Evolutionary conservation across 108 stramenopile species (phyloP).

Genomic region (Fistulifera solaris): DNA sequence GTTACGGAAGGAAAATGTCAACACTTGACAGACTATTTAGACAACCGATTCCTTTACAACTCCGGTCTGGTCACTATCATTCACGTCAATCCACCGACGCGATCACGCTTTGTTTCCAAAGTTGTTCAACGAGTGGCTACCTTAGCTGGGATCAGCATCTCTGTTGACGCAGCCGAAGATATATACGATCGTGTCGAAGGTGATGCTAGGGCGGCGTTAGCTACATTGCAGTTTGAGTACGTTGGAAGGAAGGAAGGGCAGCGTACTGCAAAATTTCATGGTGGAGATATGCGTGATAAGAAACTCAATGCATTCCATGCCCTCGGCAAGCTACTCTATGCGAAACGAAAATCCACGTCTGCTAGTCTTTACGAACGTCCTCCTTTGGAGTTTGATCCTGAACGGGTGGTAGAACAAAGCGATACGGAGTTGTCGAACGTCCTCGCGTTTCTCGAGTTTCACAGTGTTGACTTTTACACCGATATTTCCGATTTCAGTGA

Average conservation of each 20-base stretch:
- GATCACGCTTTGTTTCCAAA: conserved; percentile 59
- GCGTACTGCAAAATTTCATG: background rate
- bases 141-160: background rate
- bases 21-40: conserved; percentile 64
- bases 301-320: conserved; percentile 80
- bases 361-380: conserved; percentile 10
- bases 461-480: conserved; percentile 79
- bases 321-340: conserved; percentile 83
- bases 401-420: conserved; percentile 54
- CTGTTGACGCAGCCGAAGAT: conserved; percentile 41
- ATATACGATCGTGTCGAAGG: conserved; percentile 57
- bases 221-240: conserved; percentile 63
- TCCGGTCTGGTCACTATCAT: conserved; percentile 33
- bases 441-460: conserved; percentile 65
- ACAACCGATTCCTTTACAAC: conserved; percentile 34
- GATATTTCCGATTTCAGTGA: conserved; percentile 54
- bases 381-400: conserved; percentile 71
- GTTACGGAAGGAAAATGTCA: conserved; percentile 72
- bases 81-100: conserved; percentile 62
- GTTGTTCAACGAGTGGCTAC: conserved; percentile 35
- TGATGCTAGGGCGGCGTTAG: conserved; percentile 79
- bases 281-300: conserved; percentile 18
- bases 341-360: conserved; percentile 42
- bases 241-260: background rate
- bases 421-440: conserved; percentile 59